Evolutionary conservation across 306 rosid species (phyloP).

Genomic region (Echinosophora koreensis): DNA sequence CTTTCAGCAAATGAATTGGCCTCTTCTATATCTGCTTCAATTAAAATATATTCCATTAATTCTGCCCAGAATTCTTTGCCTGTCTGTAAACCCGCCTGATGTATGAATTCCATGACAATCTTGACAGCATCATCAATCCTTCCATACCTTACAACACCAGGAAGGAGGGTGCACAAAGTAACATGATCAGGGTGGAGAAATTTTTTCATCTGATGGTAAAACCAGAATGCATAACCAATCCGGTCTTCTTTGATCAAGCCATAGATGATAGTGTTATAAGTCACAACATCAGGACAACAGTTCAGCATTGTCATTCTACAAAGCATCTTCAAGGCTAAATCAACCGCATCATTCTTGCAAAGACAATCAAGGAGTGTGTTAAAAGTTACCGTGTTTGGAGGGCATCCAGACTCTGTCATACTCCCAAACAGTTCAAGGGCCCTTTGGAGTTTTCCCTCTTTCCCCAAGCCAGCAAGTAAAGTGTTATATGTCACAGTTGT

Average conservation of each 20-base stretch:
- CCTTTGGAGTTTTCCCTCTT: constrained; percentile 70
- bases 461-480: constrained; percentile 82
- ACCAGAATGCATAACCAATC: constrained; percentile 80
- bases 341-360: constrained; percentile 87
- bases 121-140: constrained; percentile 69
- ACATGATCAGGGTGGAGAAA: constrained; percentile 80
- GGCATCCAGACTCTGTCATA: constrained; percentile 77
- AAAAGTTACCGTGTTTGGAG: constrained; percentile 84
- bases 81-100: constrained; percentile 52
- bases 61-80: constrained; percentile 77
- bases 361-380: constrained; percentile 86
- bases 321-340: constrained; percentile 74
- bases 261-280: constrained; percentile 86
- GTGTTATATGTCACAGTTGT: constrained; percentile 95
- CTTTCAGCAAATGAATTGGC: constrained; percentile 76
- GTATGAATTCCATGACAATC: constrained; percentile 62
- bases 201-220: constrained; percentile 96
- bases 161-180: constrained; percentile 89
- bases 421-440: constrained; percentile 74
- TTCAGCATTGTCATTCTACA: constrained; percentile 73
- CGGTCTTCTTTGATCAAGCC: constrained; percentile 78
- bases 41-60: constrained; percentile 75
- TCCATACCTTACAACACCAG: constrained; percentile 71
- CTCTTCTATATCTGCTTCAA: constrained; percentile 66
- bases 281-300: constrained; percentile 83